phyloP scores from a whole-genome alignment of 2,329 filamentous ascomycete genomes.

The Clarireedia sp. region DNA sequence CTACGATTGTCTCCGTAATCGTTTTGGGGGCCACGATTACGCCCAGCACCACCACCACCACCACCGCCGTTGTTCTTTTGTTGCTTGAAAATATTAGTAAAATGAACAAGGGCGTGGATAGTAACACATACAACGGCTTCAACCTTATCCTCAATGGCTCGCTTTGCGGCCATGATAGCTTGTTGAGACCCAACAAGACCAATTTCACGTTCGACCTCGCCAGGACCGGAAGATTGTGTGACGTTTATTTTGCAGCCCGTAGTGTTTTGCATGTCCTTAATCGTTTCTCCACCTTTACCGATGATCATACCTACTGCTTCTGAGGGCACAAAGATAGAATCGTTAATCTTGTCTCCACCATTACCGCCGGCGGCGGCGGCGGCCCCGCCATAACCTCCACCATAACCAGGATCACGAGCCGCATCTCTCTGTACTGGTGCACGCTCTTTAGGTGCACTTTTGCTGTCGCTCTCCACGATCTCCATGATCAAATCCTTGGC shows the following conservation, averaged over 20 bases:
- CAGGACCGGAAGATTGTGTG: conserved; percentile 67
- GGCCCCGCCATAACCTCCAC: conserved; percentile 35
- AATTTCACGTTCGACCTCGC: conserved; percentile 78
- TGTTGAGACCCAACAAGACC: conserved; percentile 71
- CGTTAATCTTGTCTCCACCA: conserved; percentile 63
- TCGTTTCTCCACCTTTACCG: conserved; percentile 87
- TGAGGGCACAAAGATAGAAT: conserved; percentile 77
- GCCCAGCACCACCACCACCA: conserved; percentile 37
- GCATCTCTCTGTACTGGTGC: conserved; percentile 37
- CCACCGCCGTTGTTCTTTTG: conserved; percentile 45
- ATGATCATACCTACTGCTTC: conserved; percentile 96
- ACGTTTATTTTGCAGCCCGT: conserved; percentile 96
- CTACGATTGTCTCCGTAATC: conserved; percentile 45
- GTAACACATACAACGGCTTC: conserved; percentile 66
- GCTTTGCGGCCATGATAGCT: conserved; percentile 73
- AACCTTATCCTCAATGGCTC: conserved; percentile 84
- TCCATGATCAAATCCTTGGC: conserved; percentile 88
- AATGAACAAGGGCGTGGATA: background rate
- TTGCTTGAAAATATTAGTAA: conserved; percentile 31
- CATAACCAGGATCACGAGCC: conserved; percentile 36
- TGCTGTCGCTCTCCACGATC: conserved; percentile 86
- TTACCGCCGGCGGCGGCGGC: no score
- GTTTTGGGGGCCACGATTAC: conserved; percentile 38
- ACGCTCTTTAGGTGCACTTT: conserved; percentile 34
- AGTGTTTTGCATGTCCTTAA: conserved; percentile 82